These are phyloP conservation scores for Cryptosporidium baileyi DNA, from an alignment of 169 alveolate genomes.

Conservation along the genomic window DNA sequence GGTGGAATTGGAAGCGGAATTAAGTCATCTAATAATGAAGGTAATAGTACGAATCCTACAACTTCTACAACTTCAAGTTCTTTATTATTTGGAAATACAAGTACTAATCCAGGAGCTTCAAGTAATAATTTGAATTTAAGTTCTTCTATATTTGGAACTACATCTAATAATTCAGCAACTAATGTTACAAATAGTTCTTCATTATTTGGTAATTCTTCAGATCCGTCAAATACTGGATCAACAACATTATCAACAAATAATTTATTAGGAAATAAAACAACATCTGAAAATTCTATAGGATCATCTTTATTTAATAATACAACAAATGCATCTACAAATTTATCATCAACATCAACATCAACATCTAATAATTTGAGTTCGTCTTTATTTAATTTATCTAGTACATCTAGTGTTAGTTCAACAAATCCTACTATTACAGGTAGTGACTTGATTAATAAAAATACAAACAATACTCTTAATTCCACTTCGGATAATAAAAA, in stretches of 20 bases:
- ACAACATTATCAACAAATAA: neutral
- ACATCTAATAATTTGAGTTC: neutral
- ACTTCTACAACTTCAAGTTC: neutral
- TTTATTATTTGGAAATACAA: neutral
- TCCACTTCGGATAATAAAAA: neutral
- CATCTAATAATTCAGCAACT: neutral
- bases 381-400: neutral
- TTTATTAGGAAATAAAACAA: neutral
- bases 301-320: neutral
- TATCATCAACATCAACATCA: neutral
- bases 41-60: neutral
- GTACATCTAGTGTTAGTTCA: too few relatives aligned
- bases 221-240: neutral
- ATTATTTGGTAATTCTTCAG: neutral
- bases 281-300: neutral
- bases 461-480: neutral
- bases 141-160: conserved; percentile 7
- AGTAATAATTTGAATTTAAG: neutral
- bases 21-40: neutral
- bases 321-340: neutral
- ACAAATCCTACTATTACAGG: neutral
- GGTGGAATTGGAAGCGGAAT: neutral
- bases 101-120: neutral
- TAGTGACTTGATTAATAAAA: neutral
- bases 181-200: neutral